phyloP scores from a whole-genome alignment of 805 yeast genomes.

The Henningerozyma blattae region DNA sequence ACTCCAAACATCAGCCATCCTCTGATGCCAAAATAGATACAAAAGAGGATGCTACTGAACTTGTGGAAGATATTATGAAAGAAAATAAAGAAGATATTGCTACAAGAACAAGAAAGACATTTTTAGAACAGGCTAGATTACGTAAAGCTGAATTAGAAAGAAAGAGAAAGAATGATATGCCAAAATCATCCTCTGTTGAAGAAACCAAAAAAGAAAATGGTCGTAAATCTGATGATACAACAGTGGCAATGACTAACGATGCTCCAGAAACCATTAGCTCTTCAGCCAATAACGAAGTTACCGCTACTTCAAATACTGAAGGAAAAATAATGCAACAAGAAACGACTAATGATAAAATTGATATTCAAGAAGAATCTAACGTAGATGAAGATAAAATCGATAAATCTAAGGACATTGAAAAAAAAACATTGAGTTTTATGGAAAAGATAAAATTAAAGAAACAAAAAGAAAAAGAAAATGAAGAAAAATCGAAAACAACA shows the following conservation, averaged over 20 bases:
- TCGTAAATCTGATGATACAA: slow-evolving; percentile 14
- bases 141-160: slow-evolving; percentile 21
- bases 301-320: neutral
- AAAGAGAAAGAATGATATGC: slow-evolving; percentile 7
- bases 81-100: slow-evolving; percentile 7
- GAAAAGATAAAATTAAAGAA: slow-evolving; percentile 1
- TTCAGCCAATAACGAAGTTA: neutral
- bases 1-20: too few species aligned
- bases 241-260: slow-evolving; percentile 5
- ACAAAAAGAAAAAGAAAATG: slow-evolving; percentile 1
- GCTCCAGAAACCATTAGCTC: slow-evolving; percentile 1
- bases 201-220: slow-evolving; percentile 11
- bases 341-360: too few species aligned
- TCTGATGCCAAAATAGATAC: neutral
- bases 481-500: too few species aligned
- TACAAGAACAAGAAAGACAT: slow-evolving; percentile 16
- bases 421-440: neutral
- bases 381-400: neutral
- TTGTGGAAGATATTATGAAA: neutral
- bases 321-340: too few species aligned
- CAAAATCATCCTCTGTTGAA: slow-evolving; percentile 1
- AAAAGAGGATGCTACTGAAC: neutral
- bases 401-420: neutral
- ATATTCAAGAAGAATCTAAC: too few species aligned
- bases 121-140: slow-evolving; percentile 19